Evolutionary conservation across 768 basidiomycete genomes (phyloP).

Genomic region (Leccinellum albellum): DNA sequence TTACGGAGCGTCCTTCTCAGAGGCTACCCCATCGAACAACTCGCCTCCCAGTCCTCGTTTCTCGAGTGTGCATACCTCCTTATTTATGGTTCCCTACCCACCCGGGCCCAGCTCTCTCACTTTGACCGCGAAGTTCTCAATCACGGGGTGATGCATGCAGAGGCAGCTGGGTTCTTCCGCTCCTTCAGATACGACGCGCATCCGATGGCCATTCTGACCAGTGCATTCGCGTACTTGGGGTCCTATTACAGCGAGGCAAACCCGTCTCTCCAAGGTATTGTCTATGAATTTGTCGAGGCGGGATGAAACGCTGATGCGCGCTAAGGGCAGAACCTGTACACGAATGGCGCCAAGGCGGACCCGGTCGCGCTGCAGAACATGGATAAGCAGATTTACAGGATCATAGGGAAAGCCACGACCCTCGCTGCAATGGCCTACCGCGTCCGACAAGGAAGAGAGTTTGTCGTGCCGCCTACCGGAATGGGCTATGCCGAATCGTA

Average conservation of each 20-base stretch:
- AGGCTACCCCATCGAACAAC: conserved; percentile 91
- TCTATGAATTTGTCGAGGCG: not conserved
- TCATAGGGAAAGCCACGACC: conserved; percentile 86
- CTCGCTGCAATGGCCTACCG: conserved; percentile 96
- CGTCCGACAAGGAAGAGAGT: conserved; percentile 84
- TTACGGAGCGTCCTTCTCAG: conserved; percentile 34
- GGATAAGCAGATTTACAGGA: conserved; percentile 89
- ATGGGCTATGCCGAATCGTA: conserved; percentile 83
- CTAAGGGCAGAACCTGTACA: conserved; percentile 74
- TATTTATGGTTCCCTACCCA: conserved; percentile 82
- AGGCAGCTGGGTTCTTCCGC: conserved; percentile 65
- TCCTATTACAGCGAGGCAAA: conserved; percentile 88
- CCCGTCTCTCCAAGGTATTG: conserved; percentile 73
- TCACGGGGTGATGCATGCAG: conserved; percentile 65
- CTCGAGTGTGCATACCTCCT: conserved; percentile 84
- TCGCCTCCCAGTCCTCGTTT: conserved; percentile 75
- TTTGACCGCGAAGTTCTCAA: conserved; percentile 79
- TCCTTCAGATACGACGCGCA: conserved; percentile 88
- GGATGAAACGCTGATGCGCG: conserved; percentile 2
- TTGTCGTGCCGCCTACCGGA: conserved; percentile 79
- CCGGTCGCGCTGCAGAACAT: conserved; percentile 66
- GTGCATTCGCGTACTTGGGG: conserved; percentile 83
- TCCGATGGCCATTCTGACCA: conserved; percentile 87
- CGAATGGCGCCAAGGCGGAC: conserved; percentile 63
- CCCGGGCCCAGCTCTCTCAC: conserved; percentile 49